Evolutionary conservation across 768 basidiomycete genomes (phyloP).

Genomic region (Mycena metata): DNA sequence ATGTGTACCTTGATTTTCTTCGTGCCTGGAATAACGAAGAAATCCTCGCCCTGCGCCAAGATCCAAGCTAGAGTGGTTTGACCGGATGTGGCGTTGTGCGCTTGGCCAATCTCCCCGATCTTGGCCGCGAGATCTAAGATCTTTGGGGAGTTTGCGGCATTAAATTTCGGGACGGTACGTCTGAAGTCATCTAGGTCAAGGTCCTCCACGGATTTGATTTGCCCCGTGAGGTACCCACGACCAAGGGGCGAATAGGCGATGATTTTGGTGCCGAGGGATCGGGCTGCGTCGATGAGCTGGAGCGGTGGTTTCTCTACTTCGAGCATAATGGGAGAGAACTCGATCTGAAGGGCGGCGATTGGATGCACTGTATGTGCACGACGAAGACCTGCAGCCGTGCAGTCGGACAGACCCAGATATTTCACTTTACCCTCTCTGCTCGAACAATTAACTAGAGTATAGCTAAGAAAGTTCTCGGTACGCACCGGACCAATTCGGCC

Average conservation of each 20-base stretch:
- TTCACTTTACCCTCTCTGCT: constrained; percentile 50
- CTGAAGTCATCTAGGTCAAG: constrained; percentile 46
- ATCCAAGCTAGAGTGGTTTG: constrained; percentile 65
- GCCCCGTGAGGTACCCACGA: constrained; percentile 54
- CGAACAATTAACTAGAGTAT: not conserved
- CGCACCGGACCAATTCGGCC: not conserved
- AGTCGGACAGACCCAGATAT: constrained; percentile 54
- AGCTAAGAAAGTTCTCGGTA: not conserved
- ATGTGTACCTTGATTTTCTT: constrained; percentile 51
- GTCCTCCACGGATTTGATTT: constrained; percentile 52
- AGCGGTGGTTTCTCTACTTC: constrained; percentile 44
- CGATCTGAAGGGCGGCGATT: constrained; percentile 52
- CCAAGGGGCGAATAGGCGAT: constrained; percentile 56
- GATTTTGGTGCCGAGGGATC: constrained; percentile 52
- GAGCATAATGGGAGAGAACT: constrained; percentile 49
- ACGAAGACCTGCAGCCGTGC: constrained; percentile 46
- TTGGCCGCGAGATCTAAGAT: not conserved
- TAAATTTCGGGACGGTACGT: not conserved
- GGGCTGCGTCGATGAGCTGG: constrained; percentile 44
- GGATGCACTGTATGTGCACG: constrained; percentile 52
- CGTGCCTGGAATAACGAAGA: constrained; percentile 64
- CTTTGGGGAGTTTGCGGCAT: not conserved
- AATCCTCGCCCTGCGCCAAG: constrained; percentile 60
- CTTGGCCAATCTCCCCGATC: constrained; percentile 42
- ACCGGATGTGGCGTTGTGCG: constrained; percentile 54